Base-by-base conservation (phyloP, 2,329 filamentous ascomycete species). In the Elsinoe fawcettii region DNA sequence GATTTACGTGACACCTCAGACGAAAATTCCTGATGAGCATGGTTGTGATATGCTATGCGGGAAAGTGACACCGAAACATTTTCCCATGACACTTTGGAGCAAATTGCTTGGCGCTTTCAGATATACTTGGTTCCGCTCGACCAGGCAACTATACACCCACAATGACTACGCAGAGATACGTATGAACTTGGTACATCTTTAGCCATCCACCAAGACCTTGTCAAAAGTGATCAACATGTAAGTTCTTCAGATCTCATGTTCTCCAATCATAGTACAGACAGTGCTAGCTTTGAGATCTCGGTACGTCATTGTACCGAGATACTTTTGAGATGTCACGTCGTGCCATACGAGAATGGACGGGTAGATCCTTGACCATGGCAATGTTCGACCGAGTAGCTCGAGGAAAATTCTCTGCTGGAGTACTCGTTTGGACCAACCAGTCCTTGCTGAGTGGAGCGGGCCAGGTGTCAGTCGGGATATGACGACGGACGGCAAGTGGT, bases 11-110 rank as follows among this genome's bases (percentile, higher is more conserved):
- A 16, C 49, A 53, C 8, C 32, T n/a, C 20, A 39, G 3, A 12
- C 22, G 49, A 23, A 53, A 18, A 14, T 20, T 53, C 32, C 49
- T 12, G n/a, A 53, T 11, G 18, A 53, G 32, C 49, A 53, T 53
- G 46, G 22, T 22, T 14, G 23, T 2, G n/a, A 18, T 34, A 2
- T 5, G 5, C 11, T 37, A 16, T 37, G 16, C 5, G 18, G 20
- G 44, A 25, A 25, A 27, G 44, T n/a, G 2, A 25, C 30, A 22
- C 6, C 18, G 6, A 7, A 5, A 41, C 5, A 14, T n/a, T 5
- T 41, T 5, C 12, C 30, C 12, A 32, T 32, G 30, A 12, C 12
- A 20, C n/a, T 9, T 14, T 23, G 12, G 41, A 25, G 22, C 41
- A 46, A 25, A 23, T 46, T 46, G 20, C 41, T 46, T 46, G 41